Base-by-base conservation (phyloP, 75 land plant species). In the Cryptomeria japonica region DNA sequence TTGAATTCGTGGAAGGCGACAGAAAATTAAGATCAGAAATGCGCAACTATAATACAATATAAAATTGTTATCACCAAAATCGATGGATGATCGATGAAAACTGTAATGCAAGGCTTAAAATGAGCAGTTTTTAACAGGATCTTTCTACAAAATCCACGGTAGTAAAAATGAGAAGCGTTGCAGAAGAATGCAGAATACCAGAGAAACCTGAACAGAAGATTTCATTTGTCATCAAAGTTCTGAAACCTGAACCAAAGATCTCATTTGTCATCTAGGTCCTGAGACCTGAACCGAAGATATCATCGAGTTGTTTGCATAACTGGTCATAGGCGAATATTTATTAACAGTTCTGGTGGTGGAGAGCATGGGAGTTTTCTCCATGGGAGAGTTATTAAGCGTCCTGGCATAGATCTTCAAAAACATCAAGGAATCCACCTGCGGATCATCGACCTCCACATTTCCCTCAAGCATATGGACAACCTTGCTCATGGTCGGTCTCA, bases 391-490 rank as follows among this genome's bases (percentile, higher is more conserved):
- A 87, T 3, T 83, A 83, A 85, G 46, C 37, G 84, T 53, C 73
- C 91, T 38, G 10, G 93, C 94, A 47, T 93, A 93, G 22, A 91
- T 78, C 87, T 88, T 68, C 87, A 93, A 42, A 47, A 91, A 93
- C 19, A 84, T 87, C 42, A 93, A 77, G 34, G 90, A 89, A 55
- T 93, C 89, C 51, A 92, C 22, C 75, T 80, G 86, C 78, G 94
- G 93, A 42, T 92, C 90, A 5, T 41, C 44, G 85, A 92, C 87
- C 34, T 61, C 87, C 47, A 89, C 39, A 11, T 82, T 88, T 5
- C 97, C 97, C 80, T 95, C 94, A 41, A 95, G 44, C 96, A 95
- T 94, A 16, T 85, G 90, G 61, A 91, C 93, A 39, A 95, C 96
- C 38, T 42, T 84, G 49, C 90, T 88, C 97, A 95, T 95, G 61